Evolutionary conservation across 208 protist genomes (phyloP).

Genomic region (Trypanosoma grayi): DNA sequence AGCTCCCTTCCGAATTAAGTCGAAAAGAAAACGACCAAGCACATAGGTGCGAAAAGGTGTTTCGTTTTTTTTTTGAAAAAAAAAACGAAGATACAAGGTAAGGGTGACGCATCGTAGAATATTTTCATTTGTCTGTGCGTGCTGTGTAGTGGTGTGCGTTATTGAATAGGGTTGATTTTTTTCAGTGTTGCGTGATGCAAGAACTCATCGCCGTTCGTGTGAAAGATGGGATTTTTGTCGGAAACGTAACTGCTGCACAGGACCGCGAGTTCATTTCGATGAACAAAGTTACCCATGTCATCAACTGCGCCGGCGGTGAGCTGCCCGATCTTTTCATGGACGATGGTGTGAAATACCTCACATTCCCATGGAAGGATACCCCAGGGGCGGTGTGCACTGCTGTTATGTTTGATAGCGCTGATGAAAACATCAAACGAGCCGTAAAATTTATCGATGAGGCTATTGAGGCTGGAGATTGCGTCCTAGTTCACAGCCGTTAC

Average conservation of each 20-base stretch:
- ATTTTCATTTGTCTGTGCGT: too few species aligned
- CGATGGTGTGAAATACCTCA: constrained; percentile 84
- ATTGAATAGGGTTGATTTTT: not conserved
- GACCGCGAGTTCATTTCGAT: constrained; percentile 88
- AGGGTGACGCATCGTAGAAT: too few species aligned
- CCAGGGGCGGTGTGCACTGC: constrained; percentile 69
- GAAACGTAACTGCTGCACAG: constrained; percentile 77
- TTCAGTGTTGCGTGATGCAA: constrained; percentile 23
- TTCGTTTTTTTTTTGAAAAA: not conserved
- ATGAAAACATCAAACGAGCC: constrained; percentile 75
- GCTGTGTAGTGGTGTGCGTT: too few species aligned
- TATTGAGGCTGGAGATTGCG: constrained; percentile 75
- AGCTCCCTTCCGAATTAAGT: too few species aligned
- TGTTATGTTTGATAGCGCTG: constrained; percentile 78
- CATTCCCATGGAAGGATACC: constrained; percentile 90
- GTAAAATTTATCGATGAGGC: constrained; percentile 88
- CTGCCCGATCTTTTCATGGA: constrained; percentile 76
- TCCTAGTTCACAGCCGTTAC: constrained; percentile 86
- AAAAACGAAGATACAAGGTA: not conserved
- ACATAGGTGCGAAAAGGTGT: not conserved
- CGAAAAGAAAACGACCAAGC: not conserved
- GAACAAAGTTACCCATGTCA: constrained; percentile 92
- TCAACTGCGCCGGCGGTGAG: constrained; percentile 91
- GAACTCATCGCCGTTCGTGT: constrained; percentile 87
- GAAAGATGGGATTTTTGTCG: constrained; percentile 92